A percentile compares a stretch with the other conserved stretches of the same genome.
These are phyloP conservation scores for Penicillium angulare DNA, from an alignment of 495 filamentous ascomycete species.

Conservation along the genomic window DNA sequence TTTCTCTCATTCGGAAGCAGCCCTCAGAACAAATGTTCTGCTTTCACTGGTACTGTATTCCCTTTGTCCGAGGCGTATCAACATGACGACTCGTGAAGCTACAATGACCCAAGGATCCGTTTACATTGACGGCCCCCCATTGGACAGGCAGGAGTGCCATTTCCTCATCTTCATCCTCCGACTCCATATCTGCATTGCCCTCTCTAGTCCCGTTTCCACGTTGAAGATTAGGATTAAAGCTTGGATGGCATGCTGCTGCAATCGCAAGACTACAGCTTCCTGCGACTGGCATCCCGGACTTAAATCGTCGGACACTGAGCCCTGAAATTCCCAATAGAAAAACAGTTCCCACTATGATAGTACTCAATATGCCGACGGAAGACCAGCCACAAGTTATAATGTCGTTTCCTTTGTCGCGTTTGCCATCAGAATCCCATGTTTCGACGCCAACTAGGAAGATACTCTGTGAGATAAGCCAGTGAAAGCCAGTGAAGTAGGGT, in stretches of 20 bases:
- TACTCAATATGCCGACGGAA: neutral
- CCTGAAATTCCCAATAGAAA: neutral
- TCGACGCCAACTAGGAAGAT: slow-evolving; percentile 36
- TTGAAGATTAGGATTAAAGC: slow-evolving; percentile 1
- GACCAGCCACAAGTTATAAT: slow-evolving; percentile 3
- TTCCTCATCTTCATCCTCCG: neutral
- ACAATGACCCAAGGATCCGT: neutral
- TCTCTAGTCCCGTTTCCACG: neutral
- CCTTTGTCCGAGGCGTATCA: neutral
- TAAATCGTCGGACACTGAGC: neutral
- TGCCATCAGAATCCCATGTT: slow-evolving; percentile 3
- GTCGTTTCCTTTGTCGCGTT: slow-evolving; percentile 3
- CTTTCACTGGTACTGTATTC: neutral
- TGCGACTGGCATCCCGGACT: slow-evolving; percentile 3
- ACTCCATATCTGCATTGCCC: neutral
- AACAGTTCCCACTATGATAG: neutral
- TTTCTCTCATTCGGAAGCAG: too few relatives aligned
- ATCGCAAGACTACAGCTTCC: slow-evolving; percentile 8
- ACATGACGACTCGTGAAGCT: neutral
- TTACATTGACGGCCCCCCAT: neutral
- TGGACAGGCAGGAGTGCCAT: slow-evolving; percentile 1
- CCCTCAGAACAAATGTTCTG: too few relatives aligned
- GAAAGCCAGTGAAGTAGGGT: slow-evolving; percentile 34
- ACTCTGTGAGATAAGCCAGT: slow-evolving; percentile 42
- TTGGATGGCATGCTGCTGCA: slow-evolving; percentile 10